These are phyloP conservation scores for Gnaphalium uliginosum DNA, from an alignment of 129 eudicot species.

Conservation along the genomic window DNA sequence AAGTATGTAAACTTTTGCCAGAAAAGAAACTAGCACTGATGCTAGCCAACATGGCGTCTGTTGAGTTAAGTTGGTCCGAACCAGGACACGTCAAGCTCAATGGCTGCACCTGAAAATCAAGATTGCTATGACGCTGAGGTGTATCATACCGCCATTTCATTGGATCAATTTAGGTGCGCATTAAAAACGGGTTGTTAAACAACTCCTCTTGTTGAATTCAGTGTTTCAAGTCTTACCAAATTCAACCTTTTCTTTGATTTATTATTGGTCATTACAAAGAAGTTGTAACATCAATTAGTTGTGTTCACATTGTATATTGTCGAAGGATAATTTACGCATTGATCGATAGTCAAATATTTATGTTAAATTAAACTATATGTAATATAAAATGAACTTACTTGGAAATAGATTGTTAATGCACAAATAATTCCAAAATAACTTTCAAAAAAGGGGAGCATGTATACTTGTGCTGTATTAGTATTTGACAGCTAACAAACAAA, in stretches of 20 bases:
- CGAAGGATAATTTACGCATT: background rate
- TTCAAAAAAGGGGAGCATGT: background rate
- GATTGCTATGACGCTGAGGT: no score
- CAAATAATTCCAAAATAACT: background rate
- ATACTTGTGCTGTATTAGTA: background rate
- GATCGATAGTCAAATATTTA: background rate
- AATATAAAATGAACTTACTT: background rate
- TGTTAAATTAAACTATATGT: background rate
- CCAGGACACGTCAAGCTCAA: no score
- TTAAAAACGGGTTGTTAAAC: background rate
- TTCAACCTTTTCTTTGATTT: background rate
- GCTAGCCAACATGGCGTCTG: background rate
- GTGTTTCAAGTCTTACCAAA: background rate
- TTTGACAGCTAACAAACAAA: no score
- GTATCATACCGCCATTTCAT: constrained; percentile 11
- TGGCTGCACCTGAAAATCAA: no score
- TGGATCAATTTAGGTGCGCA: background rate
- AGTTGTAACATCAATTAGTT: background rate
- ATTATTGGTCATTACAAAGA: background rate
- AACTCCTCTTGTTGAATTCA: background rate
- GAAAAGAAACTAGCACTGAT: no score
- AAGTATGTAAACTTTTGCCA: no score
- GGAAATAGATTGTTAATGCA: background rate
- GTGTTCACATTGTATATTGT: background rate
- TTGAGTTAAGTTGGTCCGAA: background rate